A percentile compares a stretch with the other conserved stretches of the same genome.
These are phyloP conservation scores for Aspergillus neoniger DNA, from an alignment of 2,329 filamentous ascomycete genomes.

Conservation along the genomic window DNA sequence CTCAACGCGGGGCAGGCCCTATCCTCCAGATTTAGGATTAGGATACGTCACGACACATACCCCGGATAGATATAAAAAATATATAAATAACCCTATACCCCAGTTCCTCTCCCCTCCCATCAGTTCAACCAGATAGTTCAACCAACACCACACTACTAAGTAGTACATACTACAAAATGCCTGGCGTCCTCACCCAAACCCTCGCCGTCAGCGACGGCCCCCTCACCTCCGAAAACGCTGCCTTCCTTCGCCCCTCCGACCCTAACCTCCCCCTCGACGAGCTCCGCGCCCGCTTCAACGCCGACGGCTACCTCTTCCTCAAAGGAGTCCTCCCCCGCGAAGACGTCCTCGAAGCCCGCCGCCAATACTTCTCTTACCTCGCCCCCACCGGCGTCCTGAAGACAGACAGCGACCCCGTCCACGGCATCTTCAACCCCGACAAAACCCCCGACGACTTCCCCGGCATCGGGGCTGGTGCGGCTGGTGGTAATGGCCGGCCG, in stretches of 20 bases:
- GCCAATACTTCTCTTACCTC: slow-evolving; percentile 57
- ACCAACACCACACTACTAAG: not conserved
- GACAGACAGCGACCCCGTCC: slow-evolving; percentile 52
- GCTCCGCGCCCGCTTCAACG: slow-evolving; percentile 48
- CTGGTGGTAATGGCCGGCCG: slow-evolving; percentile 48
- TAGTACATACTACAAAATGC: slow-evolving; percentile 7
- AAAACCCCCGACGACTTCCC: slow-evolving; percentile 50
- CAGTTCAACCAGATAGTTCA: not conserved
- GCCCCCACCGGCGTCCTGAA: slow-evolving; percentile 59
- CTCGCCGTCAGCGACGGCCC: slow-evolving; percentile 48
- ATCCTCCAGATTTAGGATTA: not conserved
- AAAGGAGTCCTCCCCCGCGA: slow-evolving; percentile 56
- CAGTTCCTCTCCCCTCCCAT: not conserved
- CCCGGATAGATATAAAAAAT: too few relatives aligned
- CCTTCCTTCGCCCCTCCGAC: slow-evolving; percentile 46
- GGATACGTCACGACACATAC: not conserved
- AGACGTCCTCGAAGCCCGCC: slow-evolving; percentile 55
- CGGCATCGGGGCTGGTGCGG: slow-evolving; percentile 56
- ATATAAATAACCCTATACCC: not conserved
- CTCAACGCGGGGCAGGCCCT: not conserved
- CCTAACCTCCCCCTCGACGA: slow-evolving; percentile 51
- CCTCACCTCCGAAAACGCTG: slow-evolving; percentile 49
- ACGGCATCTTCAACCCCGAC: slow-evolving; percentile 55
- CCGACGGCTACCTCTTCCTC: slow-evolving; percentile 59
- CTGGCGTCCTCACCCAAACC: slow-evolving; percentile 15